Base-by-base conservation (phyloP, 305 asterid species). In the Solanum hybrid region DNA sequence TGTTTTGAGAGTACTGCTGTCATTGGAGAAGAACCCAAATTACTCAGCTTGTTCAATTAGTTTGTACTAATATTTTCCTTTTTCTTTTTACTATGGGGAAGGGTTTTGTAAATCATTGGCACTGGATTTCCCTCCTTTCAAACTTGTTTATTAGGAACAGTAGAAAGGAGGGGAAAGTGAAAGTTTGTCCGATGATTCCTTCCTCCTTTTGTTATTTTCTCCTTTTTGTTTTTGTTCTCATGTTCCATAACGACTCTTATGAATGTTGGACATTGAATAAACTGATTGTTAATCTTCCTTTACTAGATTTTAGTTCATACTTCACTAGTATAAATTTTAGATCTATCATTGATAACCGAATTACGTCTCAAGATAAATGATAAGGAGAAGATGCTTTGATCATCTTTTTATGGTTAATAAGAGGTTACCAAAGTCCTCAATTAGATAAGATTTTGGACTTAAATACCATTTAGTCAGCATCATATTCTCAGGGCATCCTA, bases 1-100 rank as follows among this genome's bases (percentile, higher is more conserved):
- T 91, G 94, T 86, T 89, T 88, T 26, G 92, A 91, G 32, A 88
- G 89, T 77, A 34, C 1, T 10, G 64, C 64, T 81, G 85, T 75
- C 19, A 89, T 92, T 37, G 95, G 95, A 69, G 78, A 71, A 77
- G 92, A 91, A 78, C 92, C 91, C 40, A 94, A 92, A 90, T 94
- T 95, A 34, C 94, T 96, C 22, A 94, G 91, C 89, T 91, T 96
- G 94, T 96, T 96, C 90, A 91, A 91, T 90, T 94, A 91, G 90
- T 36, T 78, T 85, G n/a, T 37, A 73, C 32, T 45, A 51, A 78
- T 27, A 40, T 77, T 80, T 29, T 56, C 5, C 66, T 71, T 60
- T 42, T 24, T 56, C 22, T 51, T 37, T 72, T 29, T 86, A 66
- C 5, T 90, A 13, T 76, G 86, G 90, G 78, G 80, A 88, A 66